Conservation (phyloP, 2,329 filamentous ascomycete genomes). For the Raffaelea albimanens region DNA sequence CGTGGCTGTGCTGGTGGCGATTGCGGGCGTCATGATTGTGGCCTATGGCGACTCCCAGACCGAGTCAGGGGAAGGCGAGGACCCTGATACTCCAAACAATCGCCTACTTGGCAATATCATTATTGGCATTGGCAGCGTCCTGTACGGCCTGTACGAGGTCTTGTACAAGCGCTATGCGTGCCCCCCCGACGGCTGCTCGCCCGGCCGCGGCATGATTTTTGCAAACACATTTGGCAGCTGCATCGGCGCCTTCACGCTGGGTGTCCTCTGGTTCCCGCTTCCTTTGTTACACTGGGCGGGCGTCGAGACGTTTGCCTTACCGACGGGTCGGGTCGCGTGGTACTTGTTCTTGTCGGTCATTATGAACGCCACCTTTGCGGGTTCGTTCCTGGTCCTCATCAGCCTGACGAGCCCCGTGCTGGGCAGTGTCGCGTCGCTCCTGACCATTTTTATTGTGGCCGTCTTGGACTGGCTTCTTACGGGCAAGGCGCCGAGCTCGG, state of each 20-base stretch:
- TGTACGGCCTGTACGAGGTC: conserved; percentile 96
- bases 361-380: conserved; percentile 86
- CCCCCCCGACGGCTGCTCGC: conserved; percentile 77
- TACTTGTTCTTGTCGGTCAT: conserved; percentile 73
- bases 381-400: conserved; percentile 87
- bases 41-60: conserved; percentile 72
- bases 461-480: conserved; percentile 83
- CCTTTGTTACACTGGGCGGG: conserved; percentile 73
- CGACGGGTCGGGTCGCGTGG: conserved; percentile 66
- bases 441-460: conserved; percentile 96
- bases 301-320: conserved; percentile 75
- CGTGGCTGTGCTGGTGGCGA: conserved; percentile 76
- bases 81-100: conserved; percentile 34
- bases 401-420: conserved; percentile 87
- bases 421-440: conserved; percentile 80
- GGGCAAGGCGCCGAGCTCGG: conserved; percentile 62
- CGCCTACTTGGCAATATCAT: conserved; percentile 79
- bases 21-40: conserved; percentile 84
- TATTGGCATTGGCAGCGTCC: conserved; percentile 80
- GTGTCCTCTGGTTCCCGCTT: conserved; percentile 84
- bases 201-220: conserved; percentile 89
- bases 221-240: conserved; percentile 85
- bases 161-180: conserved; percentile 91
- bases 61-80: neutral
- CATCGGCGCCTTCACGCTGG: conserved; percentile 78